Percentiles rank a stretch among this genome's conserved stretches.
Evolutionary conservation across 352 stramenopile species (phyloP).

Genomic region (Globisporangium cederbergense): DNA sequence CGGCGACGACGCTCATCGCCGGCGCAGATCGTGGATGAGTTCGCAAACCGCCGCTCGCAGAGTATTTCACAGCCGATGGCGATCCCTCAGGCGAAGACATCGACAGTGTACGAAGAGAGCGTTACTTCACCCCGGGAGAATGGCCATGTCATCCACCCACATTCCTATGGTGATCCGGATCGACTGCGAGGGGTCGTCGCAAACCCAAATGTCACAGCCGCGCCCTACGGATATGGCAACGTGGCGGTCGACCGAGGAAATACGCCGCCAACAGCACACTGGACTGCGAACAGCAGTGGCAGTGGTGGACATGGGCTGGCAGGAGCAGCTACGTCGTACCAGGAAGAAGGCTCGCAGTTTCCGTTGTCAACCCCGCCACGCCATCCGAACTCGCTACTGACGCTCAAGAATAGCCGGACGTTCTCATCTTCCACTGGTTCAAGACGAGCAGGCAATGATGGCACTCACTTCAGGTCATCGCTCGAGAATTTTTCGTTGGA

Average conservation of each 20-base stretch:
- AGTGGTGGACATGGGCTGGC: constrained; percentile 27
- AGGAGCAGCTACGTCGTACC: constrained; percentile 28
- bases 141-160: constrained; percentile 45
- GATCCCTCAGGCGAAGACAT: constrained; percentile 59
- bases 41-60: constrained; percentile 22
- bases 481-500: constrained; percentile 74
- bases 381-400: constrained; percentile 57
- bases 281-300: constrained; percentile 21
- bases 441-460: constrained; percentile 21
- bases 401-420: constrained; percentile 34
- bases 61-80: constrained; percentile 77
- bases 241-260: constrained; percentile 49
- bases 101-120: constrained; percentile 26
- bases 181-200: constrained; percentile 34
- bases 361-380: constrained; percentile 63
- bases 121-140: constrained; percentile 17
- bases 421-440: constrained; percentile 25
- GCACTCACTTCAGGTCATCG: constrained; percentile 34
- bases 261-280: constrained; percentile 20
- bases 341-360: constrained; percentile 42
- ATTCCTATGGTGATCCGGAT: constrained; percentile 68
- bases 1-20: constrained; percentile 19
- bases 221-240: constrained; percentile 76
- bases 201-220: constrained; percentile 66
- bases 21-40: constrained; percentile 18